Percentiles rank a stretch among this genome's conserved stretches.
Evolutionary conservation across 1,139 yeast genomes (phyloP).

Genomic region (Taphrina pruni): DNA sequence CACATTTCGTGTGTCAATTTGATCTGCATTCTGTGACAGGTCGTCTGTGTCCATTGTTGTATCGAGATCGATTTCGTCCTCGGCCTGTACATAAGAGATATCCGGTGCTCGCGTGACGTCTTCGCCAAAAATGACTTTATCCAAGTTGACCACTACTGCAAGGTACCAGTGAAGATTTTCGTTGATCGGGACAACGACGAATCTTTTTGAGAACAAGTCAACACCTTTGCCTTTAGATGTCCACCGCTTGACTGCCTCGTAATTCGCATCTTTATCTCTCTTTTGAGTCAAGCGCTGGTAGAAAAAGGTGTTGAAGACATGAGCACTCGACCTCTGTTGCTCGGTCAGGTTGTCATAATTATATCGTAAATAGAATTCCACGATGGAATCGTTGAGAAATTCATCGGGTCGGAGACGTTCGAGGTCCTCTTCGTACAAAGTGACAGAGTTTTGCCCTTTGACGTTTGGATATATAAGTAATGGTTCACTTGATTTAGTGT

Average conservation of each 20-base stretch:
- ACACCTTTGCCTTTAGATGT: constrained; percentile 60
- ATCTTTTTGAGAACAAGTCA: constrained; percentile 65
- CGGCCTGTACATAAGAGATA: constrained; percentile 21
- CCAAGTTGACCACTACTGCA: constrained; percentile 64
- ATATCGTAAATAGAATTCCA: constrained; percentile 53
- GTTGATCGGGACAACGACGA: constrained; percentile 80
- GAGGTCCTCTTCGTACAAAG: constrained; percentile 50
- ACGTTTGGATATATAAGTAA: constrained; percentile 41
- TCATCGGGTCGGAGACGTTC: constrained; percentile 53
- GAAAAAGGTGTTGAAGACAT: constrained; percentile 83
- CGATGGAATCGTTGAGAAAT: constrained; percentile 55
- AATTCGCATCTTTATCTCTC: constrained; percentile 54
- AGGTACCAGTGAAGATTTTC: constrained; percentile 84
- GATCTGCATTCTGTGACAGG: neutral
- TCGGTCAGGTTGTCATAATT: constrained; percentile 25
- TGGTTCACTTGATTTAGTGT: constrained; percentile 18
- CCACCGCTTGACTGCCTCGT: constrained; percentile 78
- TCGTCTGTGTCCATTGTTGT: neutral
- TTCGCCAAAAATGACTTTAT: constrained; percentile 42
- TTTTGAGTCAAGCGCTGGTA: constrained; percentile 64
- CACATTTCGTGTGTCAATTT: constrained; percentile 6
- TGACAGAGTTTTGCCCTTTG: constrained; percentile 49
- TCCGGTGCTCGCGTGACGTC: constrained; percentile 17
- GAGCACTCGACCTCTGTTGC: constrained; percentile 46
- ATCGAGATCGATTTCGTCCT: constrained; percentile 10